A percentile compares a stretch with the other conserved stretches of the same genome.
Conservation (phyloP, 192 early-diverging fungal species). For the Backusella morwellensis region DNA sequence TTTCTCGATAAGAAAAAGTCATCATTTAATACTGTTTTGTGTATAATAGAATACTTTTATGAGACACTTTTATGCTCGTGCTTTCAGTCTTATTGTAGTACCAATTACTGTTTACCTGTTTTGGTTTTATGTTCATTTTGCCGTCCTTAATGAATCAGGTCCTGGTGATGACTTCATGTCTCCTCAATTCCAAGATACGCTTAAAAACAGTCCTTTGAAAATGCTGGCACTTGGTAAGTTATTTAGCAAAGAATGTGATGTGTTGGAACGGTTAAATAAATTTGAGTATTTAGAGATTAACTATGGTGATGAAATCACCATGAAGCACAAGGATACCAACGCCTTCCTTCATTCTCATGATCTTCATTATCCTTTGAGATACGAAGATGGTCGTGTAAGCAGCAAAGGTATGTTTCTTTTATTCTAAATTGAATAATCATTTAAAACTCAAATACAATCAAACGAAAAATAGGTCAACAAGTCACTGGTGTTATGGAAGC, state of each 20-base stretch:
- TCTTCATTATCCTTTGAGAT: conserved; percentile 81
- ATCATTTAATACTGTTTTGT: neutral
- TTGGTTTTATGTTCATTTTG: conserved; percentile 96
- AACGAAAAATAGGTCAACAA: conserved; percentile 79
- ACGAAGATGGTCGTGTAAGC: conserved; percentile 89
- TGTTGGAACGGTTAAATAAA: conserved; percentile 48
- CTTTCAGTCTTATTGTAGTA: conserved; percentile 80
- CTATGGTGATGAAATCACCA: conserved; percentile 76
- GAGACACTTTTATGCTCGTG: conserved; percentile 84
- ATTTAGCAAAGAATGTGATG: neutral
- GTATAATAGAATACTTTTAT: conserved; percentile 55
- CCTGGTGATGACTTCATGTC: conserved; percentile 94
- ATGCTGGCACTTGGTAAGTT: conserved; percentile 48
- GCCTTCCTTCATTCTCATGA: conserved; percentile 80
- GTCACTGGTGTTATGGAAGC: conserved; percentile 86
- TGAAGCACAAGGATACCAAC: conserved; percentile 77
- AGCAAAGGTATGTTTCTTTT: conserved; percentile 54
- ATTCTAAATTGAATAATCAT: neutral
- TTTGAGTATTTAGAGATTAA: conserved; percentile 67
- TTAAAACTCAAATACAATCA: conserved; percentile 30
- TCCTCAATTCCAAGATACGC: conserved; percentile 83
- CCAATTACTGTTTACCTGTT: conserved; percentile 80
- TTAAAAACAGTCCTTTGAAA: conserved; percentile 76
- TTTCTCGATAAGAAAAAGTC: neutral
- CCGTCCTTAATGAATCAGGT: conserved; percentile 72